phyloP scores from a whole-genome alignment of 2,329 filamentous ascomycete species.

The Colletotrichum cereale region DNA sequence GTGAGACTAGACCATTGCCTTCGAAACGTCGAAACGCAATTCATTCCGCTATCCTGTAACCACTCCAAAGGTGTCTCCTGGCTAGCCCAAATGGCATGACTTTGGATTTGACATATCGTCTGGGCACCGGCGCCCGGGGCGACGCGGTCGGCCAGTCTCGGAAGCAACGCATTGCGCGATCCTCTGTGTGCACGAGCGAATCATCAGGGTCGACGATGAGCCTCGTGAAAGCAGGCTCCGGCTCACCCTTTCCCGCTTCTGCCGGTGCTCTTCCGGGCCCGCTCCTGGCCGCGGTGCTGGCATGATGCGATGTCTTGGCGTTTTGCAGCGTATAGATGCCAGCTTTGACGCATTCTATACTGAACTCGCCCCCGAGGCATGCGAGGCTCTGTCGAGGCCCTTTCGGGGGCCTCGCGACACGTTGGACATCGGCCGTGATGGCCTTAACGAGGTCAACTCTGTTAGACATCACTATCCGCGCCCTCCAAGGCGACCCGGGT shows the following conservation, averaged over 20 bases:
- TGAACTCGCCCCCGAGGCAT: no score
- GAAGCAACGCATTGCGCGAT: background rate
- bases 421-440: no score
- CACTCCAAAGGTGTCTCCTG: background rate
- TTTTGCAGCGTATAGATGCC: background rate
- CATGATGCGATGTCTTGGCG: background rate
- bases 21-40: background rate
- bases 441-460: background rate
- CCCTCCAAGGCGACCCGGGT: background rate
- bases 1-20: background rate
- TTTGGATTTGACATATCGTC: background rate
- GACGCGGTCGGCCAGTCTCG: background rate
- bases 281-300: background rate
- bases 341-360: background rate
- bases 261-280: background rate
- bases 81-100: background rate
- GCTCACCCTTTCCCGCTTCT: background rate
- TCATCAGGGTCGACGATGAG: background rate
- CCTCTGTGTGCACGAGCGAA: background rate
- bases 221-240: background rate
- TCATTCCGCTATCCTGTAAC: no score
- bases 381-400: background rate
- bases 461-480: background rate
- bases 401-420: background rate
- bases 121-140: background rate